Evolutionary conservation across 257 asterid species (phyloP), one percentile per base, ranked within the genome.

Genomic region (Solanum chaucha): DNA sequence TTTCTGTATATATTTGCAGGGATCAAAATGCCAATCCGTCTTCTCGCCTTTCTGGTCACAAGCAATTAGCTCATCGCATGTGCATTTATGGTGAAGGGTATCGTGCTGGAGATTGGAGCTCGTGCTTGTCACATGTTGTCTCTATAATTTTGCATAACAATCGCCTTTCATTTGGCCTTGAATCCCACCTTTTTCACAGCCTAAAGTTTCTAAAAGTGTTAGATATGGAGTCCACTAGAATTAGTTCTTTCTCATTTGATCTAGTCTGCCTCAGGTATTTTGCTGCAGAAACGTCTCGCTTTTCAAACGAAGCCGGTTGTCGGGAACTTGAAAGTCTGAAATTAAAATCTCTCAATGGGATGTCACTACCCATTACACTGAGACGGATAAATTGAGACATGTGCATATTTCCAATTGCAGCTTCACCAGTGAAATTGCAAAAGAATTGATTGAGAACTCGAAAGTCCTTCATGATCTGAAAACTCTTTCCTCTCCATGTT

Each of bases 361-460:
- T 85, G 38, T 8, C 13, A 8, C 12, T 82, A 40, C 90, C 90
- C 0, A 35, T 19, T 28, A 46, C 86, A 15, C 24, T 86, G 40
- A 86, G 58, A 41, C 86, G 88, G 64, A 12, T 59, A 86, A 71
- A 36, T 80, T 88, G 13, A 85, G 88, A 83, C 88, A 86, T 86
- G n/a, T 81, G 10, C 58, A 70, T n/a, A 46, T 86, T 2, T 32
- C 48, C 2, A 13, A 46, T 46, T 46, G 58, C 58, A 46, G 30
- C 48, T 20, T 41, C 58, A 46, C 67, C 17, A 70, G 19, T 30
- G 22, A 26, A 10, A 51, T 14, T 17, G 15, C 78, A 24, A 6
- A 6, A 75, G 35, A 38, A 40, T 26, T n/a, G 32, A 48, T 8
- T 0, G 15, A 48, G 36, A 58, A 26, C 36, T 30, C 51, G 1